A percentile compares a stretch with the other conserved stretches of the same genome.
phyloP scores from a whole-genome alignment of 83 land plant genomes.

The Thuja plicata region DNA sequence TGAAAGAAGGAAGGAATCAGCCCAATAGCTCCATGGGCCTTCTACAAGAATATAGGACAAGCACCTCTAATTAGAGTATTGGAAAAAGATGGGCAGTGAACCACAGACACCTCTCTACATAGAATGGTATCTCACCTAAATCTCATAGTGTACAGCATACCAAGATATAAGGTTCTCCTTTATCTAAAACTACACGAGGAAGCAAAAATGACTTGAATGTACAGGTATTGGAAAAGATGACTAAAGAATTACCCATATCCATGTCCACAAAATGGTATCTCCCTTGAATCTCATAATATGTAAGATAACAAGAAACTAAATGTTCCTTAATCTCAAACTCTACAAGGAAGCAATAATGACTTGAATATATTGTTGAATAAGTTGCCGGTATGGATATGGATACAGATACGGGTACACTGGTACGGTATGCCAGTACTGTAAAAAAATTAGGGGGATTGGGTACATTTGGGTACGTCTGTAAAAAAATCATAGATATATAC shows the following conservation, averaged over 20 bases:
- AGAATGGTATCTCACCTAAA: not conserved
- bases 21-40: not conserved
- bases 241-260: not conserved
- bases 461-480: too few relatives aligned
- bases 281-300: not conserved
- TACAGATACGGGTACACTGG: too few relatives aligned
- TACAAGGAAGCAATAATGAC: not conserved
- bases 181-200: not conserved
- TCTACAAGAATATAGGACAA: not conserved
- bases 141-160: not conserved
- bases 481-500: too few relatives aligned
- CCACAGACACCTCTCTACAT: not conserved
- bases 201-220: not conserved
- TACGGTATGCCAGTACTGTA: too few relatives aligned
- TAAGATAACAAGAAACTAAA: not conserved
- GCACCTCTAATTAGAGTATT: not conserved
- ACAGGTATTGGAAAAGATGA: not conserved
- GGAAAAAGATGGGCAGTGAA: not conserved
- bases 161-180: not conserved
- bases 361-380: not conserved
- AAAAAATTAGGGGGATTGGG: too few relatives aligned
- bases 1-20: not conserved
- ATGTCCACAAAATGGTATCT: not conserved
- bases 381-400: too few relatives aligned
- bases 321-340: not conserved